Evolutionary conservation across 257 asterid genomes (phyloP), one percentile per base, ranked within the genome.

Genomic region (Rubia yunnanensis): DNA sequence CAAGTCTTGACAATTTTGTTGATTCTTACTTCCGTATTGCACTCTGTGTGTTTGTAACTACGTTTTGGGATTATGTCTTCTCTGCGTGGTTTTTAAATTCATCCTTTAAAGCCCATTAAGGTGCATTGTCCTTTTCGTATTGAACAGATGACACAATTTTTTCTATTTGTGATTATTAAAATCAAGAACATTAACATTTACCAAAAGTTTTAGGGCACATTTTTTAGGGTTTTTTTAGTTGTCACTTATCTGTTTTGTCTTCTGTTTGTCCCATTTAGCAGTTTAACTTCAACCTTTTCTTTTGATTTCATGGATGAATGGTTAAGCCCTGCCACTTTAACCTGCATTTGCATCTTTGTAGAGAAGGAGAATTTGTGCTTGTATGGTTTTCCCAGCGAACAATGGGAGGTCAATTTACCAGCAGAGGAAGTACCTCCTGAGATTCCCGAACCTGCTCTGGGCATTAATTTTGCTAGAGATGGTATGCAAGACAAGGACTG

Each of bases 401-500:
- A 38, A 27, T 78, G 82, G 86, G 84, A 66, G 69, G 82, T 81
- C 22, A 78, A 68, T 72, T 65, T 78, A 50, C 86, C 82, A 7
- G 80, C 80, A 24, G 80, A 81, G 32, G 82, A 81, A 64, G 74
- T 77, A 31, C 86, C 86, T 65, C 82, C 82, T 11, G 78, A 79
- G 67, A 78, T 81, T 15, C 86, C 86, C 2, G 86, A 78, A 55
- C 86, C 84, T 68, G 84, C 77, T 68, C 46, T 78, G 50, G 86
- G 86, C 55, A 78, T 81, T 55, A 76, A 78, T 76, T 81, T 75
- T 68, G 76, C 83, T 20, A 76, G 86, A 68, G 83, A 76, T 3
- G 83, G 81, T 35, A 78, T 81, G 86, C 73, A 68, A 70, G 78
- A 64, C 20, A 81, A 81, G 44, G 83, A 81, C 36, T 81, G 83